These are phyloP conservation scores for Yamadazyma ubonensis DNA, from an alignment of 805 yeast genomes.

Conservation along the genomic window DNA sequence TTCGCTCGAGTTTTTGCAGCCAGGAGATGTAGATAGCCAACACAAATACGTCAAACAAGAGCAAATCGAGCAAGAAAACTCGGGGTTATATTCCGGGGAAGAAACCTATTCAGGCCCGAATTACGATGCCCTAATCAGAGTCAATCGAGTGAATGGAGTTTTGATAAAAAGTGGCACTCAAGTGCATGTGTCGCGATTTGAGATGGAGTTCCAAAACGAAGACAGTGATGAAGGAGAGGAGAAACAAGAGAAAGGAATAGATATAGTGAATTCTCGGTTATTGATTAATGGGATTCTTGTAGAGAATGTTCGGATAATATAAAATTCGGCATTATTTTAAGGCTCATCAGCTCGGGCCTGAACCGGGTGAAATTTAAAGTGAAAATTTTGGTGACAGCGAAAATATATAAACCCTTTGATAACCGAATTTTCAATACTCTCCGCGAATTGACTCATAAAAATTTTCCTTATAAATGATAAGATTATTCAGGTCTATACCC, in stretches of 20 bases:
- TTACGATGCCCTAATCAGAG: constrained; percentile 22
- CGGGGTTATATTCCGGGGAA: background rate
- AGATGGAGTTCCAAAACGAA: background rate
- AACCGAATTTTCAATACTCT: constrained; percentile 7
- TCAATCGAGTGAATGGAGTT: constrained; percentile 35
- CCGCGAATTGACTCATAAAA: constrained; percentile 8
- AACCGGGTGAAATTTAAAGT: too few species aligned
- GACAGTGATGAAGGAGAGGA: background rate
- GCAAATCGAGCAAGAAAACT: background rate
- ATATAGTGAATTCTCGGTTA: constrained; percentile 4
- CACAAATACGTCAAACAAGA: constrained; percentile 6
- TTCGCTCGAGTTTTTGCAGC: constrained; percentile 44
- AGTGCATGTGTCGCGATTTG: constrained; percentile 8
- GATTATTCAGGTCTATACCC: background rate
- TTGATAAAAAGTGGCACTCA: constrained; percentile 18
- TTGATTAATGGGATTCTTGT: constrained; percentile 14
- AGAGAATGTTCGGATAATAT: constrained; percentile 12
- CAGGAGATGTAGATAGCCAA: constrained; percentile 39
- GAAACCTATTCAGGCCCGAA: constrained; percentile 16
- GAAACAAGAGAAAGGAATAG: constrained; percentile 1
- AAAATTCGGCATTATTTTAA: too few species aligned
- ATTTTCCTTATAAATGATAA: constrained; percentile 3
- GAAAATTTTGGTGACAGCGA: too few species aligned
- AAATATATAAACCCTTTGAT: constrained; percentile 6
- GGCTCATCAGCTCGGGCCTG: too few species aligned